Evolutionary conservation across 1,139 yeast species (phyloP), one percentile per base, ranked within the genome.

Genomic region (Candida pseudoviswanathii): DNA sequence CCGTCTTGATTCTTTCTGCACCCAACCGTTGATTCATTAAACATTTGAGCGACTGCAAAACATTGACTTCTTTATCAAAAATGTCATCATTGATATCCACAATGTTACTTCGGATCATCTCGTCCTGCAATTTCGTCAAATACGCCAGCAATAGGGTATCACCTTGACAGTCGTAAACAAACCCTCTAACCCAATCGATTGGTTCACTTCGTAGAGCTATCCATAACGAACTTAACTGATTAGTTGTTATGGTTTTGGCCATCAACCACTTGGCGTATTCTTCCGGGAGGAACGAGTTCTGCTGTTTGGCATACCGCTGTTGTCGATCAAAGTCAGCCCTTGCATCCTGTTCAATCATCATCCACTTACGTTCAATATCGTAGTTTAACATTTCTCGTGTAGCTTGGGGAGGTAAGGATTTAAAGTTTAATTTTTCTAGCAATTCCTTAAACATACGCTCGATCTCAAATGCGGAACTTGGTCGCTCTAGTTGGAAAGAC

Each of bases 151-250:
- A 77, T 1, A 96, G 92, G 2, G 90, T 83, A 53, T 90, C 96
- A 43, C 99, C 99, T 66, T 94, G 97, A 51, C 84, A 81, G 51
- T 84, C 87, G 50, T 90, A 78, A 54, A 76, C 71, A 54, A 94
- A 94, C 33, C 77, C 81, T 50, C 86, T 79, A 1, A 92, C 96
- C 99, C 99, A 94, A 52, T 81, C 86, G 40, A 94, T 80, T 40
- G 96, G 96, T 64, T 92, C 97, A 0, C 98, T 90, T 55, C 98
- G 81, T 44, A 94, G 73, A 41, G 96, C 89, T 3, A 94, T 96
- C 88, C 96, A 90, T 50, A 94, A 76, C 58, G 89, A 89, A 43
- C 88, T 89, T 58, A 94, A 72, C 62, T 91, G 92, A 46, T 82
- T 81, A 3, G 85, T 74, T 4, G 89, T 76, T 47, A 90, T 85